Evolutionary conservation across 1,284 basidiomycete species (phyloP).

Genomic region (Pseudomicrostroma phylloplanum): DNA sequence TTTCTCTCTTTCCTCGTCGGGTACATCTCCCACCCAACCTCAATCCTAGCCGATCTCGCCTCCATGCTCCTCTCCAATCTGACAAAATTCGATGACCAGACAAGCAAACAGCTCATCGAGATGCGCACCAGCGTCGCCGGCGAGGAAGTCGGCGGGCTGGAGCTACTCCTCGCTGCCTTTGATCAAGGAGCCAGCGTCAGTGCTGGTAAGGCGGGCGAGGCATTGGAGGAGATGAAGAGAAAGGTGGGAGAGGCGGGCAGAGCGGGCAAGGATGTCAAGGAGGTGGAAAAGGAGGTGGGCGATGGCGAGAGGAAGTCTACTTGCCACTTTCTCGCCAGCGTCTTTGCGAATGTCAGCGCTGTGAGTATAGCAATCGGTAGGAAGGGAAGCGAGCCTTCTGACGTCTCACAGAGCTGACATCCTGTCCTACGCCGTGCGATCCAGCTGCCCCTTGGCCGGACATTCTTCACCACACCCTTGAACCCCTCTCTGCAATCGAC

Average conservation of each 20-base stretch:
- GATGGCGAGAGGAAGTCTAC: slow-evolving; percentile 40
- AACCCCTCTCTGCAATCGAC: slow-evolving; percentile 7
- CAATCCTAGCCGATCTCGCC: slow-evolving; percentile 84
- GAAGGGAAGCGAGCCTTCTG: neutral
- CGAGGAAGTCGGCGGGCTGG: slow-evolving; percentile 35
- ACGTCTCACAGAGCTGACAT: neutral
- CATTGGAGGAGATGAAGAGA: slow-evolving; percentile 39
- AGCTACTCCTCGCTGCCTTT: slow-evolving; percentile 43
- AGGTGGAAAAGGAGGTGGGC: slow-evolving; percentile 16
- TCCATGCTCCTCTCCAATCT: slow-evolving; percentile 95
- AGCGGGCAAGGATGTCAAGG: slow-evolving; percentile 11
- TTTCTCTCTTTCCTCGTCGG: slow-evolving; percentile 81
- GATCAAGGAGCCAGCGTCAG: slow-evolving; percentile 47
- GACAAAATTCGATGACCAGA: slow-evolving; percentile 69
- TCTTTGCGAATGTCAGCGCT: slow-evolving; percentile 47
- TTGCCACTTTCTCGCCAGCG: slow-evolving; percentile 49
- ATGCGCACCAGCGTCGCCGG: slow-evolving; percentile 19
- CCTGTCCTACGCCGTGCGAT: neutral
- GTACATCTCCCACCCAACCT: slow-evolving; percentile 81
- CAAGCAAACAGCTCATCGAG: slow-evolving; percentile 61
- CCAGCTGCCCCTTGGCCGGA: slow-evolving; percentile 35
- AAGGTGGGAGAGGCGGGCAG: slow-evolving; percentile 28
- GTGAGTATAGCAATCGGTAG: too few species aligned
- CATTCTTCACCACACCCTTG: slow-evolving; percentile 42
- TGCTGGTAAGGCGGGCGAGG: slow-evolving; percentile 24